Conservation (phyloP, 31 red algal genomes). For the Bonnemaisonia californica region DNA sequence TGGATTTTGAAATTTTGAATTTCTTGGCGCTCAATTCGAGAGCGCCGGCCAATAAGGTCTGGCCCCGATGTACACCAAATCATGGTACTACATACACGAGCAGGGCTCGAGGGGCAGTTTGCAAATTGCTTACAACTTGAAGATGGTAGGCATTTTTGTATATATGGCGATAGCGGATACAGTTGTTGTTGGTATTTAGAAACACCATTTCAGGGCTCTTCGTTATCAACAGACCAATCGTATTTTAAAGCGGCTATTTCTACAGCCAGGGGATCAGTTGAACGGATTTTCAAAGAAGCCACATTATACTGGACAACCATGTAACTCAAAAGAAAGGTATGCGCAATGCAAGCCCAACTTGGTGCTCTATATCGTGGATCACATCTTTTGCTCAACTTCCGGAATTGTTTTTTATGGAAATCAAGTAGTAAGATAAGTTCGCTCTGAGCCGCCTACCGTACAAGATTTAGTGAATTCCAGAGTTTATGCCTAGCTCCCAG, state of each 20-base stretch:
- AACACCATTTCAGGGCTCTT: not conserved
- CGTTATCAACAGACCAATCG: not conserved
- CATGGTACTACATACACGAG: too few relatives aligned
- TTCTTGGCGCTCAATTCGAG: too few relatives aligned
- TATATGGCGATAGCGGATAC: not conserved
- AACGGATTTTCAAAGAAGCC: not conserved
- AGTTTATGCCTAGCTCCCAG: not conserved
- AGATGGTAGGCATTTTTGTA: not conserved
- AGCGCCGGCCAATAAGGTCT: too few relatives aligned
- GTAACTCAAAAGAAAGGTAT: conserved; percentile 19
- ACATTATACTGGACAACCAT: conserved; percentile 19
- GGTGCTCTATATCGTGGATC: conserved; percentile 22
- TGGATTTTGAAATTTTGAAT: too few relatives aligned
- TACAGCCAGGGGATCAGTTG: not conserved
- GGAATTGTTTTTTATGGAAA: conserved; percentile 23
- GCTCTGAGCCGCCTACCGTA: conserved; percentile 9
- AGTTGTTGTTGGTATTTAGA: not conserved
- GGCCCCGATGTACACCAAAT: too few relatives aligned
- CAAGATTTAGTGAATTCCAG: conserved; percentile 26
- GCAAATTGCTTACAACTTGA: too few relatives aligned
- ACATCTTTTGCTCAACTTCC: conserved; percentile 23
- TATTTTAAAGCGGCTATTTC: not conserved
- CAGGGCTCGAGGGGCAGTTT: too few relatives aligned
- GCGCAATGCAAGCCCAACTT: conserved; percentile 12
- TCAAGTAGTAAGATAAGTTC: conserved; percentile 11